Percentiles rank a stretch among this genome's conserved stretches.
Conservation (phyloP, 179 eudicot genomes). For the Gypsophila paniculata region DNA sequence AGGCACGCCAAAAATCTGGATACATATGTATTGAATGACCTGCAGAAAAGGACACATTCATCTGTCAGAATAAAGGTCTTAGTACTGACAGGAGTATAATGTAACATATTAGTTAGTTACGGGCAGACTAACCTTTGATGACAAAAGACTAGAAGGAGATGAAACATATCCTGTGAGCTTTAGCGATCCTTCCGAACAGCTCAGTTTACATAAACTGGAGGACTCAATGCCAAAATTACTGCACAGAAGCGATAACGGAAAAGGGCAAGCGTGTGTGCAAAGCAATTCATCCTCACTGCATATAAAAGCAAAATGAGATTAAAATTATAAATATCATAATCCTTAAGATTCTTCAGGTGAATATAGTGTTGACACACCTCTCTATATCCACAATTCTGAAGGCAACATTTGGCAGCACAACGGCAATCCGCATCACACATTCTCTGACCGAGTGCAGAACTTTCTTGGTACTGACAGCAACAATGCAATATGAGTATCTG, state of each 20-base stretch:
- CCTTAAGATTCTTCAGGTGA: conserved; percentile 12
- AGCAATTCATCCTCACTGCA: conserved; percentile 83
- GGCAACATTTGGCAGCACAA: conserved; percentile 57
- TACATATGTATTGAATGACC: conserved; percentile 91
- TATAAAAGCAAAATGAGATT: conserved; percentile 21
- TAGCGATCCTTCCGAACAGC: conserved; percentile 52
- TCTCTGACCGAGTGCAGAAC: conserved; percentile 61
- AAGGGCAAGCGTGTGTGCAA: conserved; percentile 48
- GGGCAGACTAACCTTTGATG: conserved; percentile 50
- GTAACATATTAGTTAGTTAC: conserved; percentile 8
- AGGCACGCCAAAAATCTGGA: conserved; percentile 33
- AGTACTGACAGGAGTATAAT: conserved; percentile 10
- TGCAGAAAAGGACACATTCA: conserved; percentile 41
- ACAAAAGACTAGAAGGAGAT: conserved; percentile 45
- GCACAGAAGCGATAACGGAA: conserved; percentile 59
- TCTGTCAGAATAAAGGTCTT: conserved; percentile 20
- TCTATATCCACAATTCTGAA: conserved; percentile 70
- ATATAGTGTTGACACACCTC: conserved; percentile 41
- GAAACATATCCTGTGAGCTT: conserved; percentile 77
- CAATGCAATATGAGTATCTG: conserved; percentile 16
- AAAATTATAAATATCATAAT: conserved; percentile 10
- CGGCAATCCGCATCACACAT: conserved; percentile 60
- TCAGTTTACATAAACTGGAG: conserved; percentile 49
- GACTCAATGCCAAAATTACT: conserved; percentile 62
- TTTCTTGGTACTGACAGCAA: conserved; percentile 64